phyloP scores from a whole-genome alignment of 139 green algal genomes.

The Chlorella vulgaris region DNA sequence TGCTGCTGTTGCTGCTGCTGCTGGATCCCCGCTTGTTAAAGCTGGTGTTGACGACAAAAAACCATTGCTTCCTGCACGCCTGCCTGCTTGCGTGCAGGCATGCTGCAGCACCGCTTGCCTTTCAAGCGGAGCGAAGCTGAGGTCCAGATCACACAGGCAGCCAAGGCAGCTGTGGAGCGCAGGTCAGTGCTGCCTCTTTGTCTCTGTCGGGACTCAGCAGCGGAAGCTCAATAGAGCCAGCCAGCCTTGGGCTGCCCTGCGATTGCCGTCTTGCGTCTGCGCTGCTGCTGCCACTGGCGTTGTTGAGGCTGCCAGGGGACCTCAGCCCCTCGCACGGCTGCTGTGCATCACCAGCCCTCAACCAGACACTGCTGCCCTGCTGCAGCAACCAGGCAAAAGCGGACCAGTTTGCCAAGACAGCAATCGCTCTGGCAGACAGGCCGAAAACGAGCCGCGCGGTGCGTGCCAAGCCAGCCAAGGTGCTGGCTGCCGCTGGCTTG shows the following conservation, averaged over 20 bases:
- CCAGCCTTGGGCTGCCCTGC: too few species aligned
- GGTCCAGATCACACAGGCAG: background rate
- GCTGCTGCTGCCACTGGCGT: background rate
- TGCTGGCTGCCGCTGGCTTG: background rate
- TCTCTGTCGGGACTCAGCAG: background rate
- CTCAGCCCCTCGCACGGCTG: background rate
- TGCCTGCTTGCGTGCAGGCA: background rate
- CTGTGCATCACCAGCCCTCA: too few species aligned
- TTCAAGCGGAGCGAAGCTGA: background rate
- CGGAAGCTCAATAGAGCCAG: too few species aligned
- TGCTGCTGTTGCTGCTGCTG: background rate
- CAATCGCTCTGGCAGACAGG: too few species aligned
- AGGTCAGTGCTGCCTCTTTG: background rate
- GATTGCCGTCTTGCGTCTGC: background rate
- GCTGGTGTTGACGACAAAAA: too few species aligned
- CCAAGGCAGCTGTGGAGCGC: too few species aligned
- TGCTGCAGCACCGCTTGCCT: background rate
- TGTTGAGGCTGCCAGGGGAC: background rate
- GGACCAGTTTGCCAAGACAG: too few species aligned
- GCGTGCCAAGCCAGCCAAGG: too few species aligned
- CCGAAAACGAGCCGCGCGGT: too few species aligned
- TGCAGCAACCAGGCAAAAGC: too few species aligned
- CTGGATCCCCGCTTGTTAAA: background rate
- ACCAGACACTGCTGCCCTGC: too few species aligned
- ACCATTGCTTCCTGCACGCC: too few species aligned